These are phyloP conservation scores for Rhizopus sp. DNA, from an alignment of 371 early-diverging fungal species.

Conservation along the genomic window DNA sequence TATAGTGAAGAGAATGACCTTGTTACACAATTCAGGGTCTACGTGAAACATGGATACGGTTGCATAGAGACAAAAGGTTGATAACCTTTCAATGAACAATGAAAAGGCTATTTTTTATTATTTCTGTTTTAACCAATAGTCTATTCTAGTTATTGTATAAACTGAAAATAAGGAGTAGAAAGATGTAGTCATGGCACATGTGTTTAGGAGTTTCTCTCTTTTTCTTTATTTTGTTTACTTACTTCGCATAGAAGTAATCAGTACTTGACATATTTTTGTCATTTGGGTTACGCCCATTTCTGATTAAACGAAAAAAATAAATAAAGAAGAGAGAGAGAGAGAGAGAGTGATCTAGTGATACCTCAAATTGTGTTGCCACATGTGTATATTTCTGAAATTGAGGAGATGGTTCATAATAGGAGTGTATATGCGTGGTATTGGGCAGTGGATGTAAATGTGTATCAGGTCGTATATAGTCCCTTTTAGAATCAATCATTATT, in stretches of 20 bases:
- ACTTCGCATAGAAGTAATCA: no score
- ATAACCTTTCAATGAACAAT: no score
- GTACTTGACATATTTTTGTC: neutral
- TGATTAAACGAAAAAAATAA: no score
- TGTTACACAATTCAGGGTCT: conserved; percentile 9
- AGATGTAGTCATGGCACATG: neutral
- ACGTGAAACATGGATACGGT: neutral
- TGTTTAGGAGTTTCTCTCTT: neutral
- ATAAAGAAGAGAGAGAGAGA: neutral
- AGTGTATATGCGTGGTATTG: neutral
- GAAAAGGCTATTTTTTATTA: no score
- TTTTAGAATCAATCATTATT: conserved; percentile 5
- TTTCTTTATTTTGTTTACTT: neutral
- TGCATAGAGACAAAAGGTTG: no score
- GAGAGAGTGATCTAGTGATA: neutral
- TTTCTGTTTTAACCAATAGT: no score
- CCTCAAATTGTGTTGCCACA: conserved; percentile 1
- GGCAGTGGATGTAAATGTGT: neutral
- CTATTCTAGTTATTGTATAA: no score
- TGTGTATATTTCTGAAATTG: neutral
- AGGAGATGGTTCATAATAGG: neutral
- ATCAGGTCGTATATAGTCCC: conserved; percentile 7
- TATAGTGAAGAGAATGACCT: neutral
- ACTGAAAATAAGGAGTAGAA: neutral
- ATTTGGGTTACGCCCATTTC: no score